Evolutionary conservation across 805 yeast genomes (phyloP).

Genomic region (Spathaspora girioi): DNA sequence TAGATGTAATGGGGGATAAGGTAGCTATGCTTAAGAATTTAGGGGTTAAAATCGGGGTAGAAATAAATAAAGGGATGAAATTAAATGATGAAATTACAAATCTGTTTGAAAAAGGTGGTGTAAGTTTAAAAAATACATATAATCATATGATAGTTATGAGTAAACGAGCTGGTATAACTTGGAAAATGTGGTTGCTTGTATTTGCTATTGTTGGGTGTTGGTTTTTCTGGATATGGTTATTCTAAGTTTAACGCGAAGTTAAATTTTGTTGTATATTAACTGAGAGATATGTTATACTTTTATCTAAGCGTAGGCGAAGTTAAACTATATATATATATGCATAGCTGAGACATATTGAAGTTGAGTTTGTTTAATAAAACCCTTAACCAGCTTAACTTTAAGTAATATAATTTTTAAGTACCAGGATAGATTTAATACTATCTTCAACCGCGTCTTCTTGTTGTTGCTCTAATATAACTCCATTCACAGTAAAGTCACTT

Average conservation of each 20-base stretch:
- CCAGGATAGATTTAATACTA: slow-evolving; percentile 1
- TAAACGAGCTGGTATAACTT: slow-evolving; percentile 42
- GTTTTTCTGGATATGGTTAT: slow-evolving; percentile 42
- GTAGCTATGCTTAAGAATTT: slow-evolving; percentile 39
- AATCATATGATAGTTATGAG: slow-evolving; percentile 44
- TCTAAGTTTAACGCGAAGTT: slow-evolving; percentile 8
- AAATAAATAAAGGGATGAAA: slow-evolving; percentile 38
- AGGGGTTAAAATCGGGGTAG: slow-evolving; percentile 41
- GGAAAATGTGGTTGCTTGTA: slow-evolving; percentile 43
- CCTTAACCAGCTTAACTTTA: background rate
- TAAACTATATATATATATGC: no score
- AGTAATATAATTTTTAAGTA: slow-evolving; percentile 4
- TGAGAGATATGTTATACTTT: background rate
- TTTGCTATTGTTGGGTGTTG: slow-evolving; percentile 32
- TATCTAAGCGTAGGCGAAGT: no score
- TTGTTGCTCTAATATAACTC: slow-evolving; percentile 6
- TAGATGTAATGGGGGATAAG: slow-evolving; percentile 38
- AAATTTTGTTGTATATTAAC: background rate
- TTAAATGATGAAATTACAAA: slow-evolving; percentile 40
- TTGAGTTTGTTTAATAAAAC: no score
- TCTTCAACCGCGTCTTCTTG: background rate
- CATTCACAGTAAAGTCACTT: slow-evolving; percentile 7
- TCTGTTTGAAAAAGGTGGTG: slow-evolving; percentile 35
- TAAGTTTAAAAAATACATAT: slow-evolving; percentile 39
- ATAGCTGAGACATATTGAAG: no score